Conservation (phyloP, 139 green algal genomes). For the Coccomyxa sp. region DNA sequence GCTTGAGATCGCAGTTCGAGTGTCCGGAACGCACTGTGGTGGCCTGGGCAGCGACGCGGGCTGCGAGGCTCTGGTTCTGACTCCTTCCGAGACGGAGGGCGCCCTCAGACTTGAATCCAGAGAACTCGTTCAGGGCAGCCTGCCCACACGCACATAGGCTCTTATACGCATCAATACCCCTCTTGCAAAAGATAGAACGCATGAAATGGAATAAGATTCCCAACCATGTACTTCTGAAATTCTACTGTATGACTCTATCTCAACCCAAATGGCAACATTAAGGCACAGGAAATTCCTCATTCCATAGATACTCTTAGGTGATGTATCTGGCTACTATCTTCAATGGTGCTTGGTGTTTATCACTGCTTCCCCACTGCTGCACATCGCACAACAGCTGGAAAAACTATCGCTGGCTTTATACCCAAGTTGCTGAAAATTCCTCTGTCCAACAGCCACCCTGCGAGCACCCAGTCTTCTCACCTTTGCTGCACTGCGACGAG, state of each 20-base stretch:
- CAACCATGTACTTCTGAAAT: too few species aligned
- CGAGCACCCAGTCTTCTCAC: background rate
- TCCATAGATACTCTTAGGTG: too few species aligned
- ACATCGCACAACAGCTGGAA: too few species aligned
- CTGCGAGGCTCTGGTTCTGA: slow-evolving; percentile 6
- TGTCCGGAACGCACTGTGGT: slow-evolving; percentile 24
- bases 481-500: background rate
- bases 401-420: background rate
- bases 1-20: too few species aligned
- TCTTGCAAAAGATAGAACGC: background rate
- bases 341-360: too few species aligned
- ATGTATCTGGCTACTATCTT: too few species aligned
- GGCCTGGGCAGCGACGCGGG: slow-evolving; percentile 25
- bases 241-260: too few species aligned
- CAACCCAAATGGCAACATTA: too few species aligned
- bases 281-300: too few species aligned
- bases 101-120: slow-evolving; percentile 15
- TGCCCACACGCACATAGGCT: background rate
- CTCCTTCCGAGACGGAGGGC: slow-evolving; percentile 7
- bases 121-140: background rate
- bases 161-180: background rate
- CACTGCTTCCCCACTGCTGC: too few species aligned
- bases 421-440: background rate
- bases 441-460: too few species aligned
- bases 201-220: too few species aligned